Base-by-base conservation (phyloP, 1,139 yeast species). In the Kodamaea fungicola region DNA sequence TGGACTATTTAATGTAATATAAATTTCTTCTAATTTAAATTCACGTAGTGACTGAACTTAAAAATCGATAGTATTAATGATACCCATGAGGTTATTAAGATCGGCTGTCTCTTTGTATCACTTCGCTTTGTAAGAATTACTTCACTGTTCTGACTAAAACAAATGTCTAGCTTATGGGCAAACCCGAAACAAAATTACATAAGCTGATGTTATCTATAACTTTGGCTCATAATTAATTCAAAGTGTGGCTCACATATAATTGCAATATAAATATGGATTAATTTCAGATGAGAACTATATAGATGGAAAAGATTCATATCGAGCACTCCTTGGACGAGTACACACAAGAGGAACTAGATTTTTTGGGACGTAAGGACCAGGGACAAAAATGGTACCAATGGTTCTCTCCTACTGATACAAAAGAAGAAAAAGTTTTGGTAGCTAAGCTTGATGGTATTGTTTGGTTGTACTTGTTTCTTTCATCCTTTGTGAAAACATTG, bases 311-410 rank as follows among this genome's bases (percentile, higher is more conserved):
- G 10, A 12, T 3, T 19, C 12, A 8, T 21, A 19, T 12, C 23
- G 30, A 29, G 6, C 9, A 10, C 5, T 7, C 30, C 2, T 27
- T 32, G 6, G 28, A 24, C 3, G 40, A 32, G 28, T 34, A 31
- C 8, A 47, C 44, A 6, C 42, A 39, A 22, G 50, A 45, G 25
- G 52, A 48, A 30, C 12, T 44, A 4, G 44, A 38, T 7, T 48
- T 31, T 28, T 35, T 48, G 23, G 28, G 35, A 3, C 31, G 40
- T 6, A 28, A 31, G 9, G 41, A 41, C 8, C 26, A 38, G 5
- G 45, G 47, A 9, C 53, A 49, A 30, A 42, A 34, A 38, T 47
- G 52, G 53, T 49, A 45, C 38, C 47, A 45, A 27, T 50, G 52
- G 51, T 50, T 48, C 32, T 44, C 51, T 1, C 42, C 39, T 12